These are phyloP conservation scores for Piper longum DNA, from an alignment of 164 flowering plant genomes.

Conservation along the genomic window DNA sequence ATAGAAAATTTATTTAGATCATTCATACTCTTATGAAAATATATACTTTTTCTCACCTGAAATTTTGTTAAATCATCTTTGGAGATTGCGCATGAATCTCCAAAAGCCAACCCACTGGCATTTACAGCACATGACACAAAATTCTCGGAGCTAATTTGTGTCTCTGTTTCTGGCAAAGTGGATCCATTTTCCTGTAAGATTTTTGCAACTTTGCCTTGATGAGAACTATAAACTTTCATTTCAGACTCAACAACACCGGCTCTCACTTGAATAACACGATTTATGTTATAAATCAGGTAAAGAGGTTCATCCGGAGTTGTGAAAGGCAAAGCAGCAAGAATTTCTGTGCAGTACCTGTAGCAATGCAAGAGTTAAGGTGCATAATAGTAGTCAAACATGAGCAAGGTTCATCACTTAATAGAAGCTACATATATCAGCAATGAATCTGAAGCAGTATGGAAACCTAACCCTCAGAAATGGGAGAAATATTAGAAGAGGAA, in stretches of 20 bases:
- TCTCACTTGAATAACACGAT: slow-evolving; percentile 85
- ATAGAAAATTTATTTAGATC: no score
- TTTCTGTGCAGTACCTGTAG: slow-evolving; percentile 83
- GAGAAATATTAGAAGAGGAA: not conserved
- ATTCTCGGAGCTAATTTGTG: slow-evolving; percentile 3
- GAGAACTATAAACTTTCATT: slow-evolving; percentile 45
- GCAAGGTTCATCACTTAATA: no score
- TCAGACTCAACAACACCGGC: slow-evolving; percentile 78
- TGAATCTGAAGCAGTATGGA: no score
- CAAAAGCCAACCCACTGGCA: slow-evolving; percentile 9
- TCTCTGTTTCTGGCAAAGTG: slow-evolving; percentile 2
- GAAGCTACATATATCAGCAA: no score
- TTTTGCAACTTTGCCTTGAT: slow-evolving; percentile 20
- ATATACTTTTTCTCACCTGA: slow-evolving; percentile 34
- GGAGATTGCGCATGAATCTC: slow-evolving; percentile 19
- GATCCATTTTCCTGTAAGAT: slow-evolving; percentile 31
- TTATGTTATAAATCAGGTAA: slow-evolving; percentile 70
- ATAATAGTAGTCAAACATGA: no score
- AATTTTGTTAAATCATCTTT: slow-evolving; percentile 41
- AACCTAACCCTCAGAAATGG: no score
- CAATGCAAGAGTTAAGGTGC: slow-evolving; percentile 3
- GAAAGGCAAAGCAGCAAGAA: slow-evolving; percentile 80
- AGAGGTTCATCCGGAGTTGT: slow-evolving; percentile 88
- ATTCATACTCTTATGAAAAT: not conserved
- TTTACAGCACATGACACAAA: slow-evolving; percentile 21